Conservation (phyloP, 176 grass and related monocot species). For the Triticum urartu region DNA sequence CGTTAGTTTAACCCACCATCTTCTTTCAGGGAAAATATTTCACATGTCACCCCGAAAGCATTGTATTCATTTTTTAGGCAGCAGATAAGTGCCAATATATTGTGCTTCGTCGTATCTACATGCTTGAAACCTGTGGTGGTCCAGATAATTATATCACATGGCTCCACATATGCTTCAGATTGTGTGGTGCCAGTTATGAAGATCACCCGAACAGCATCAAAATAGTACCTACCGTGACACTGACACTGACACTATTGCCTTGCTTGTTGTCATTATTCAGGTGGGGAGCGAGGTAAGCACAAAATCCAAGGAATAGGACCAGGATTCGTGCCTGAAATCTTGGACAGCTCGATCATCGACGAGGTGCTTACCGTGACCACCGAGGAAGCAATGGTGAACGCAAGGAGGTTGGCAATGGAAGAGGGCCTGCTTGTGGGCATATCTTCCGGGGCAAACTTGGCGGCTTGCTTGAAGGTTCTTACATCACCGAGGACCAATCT, state of each 20-base stretch:
- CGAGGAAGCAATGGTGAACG: conserved; percentile 62
- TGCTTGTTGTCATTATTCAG: conserved; percentile 29
- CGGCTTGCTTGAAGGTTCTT: conserved; percentile 74
- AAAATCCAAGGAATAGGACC: conserved; percentile 88
- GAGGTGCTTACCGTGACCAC: conserved; percentile 63
- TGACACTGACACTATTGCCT: background rate
- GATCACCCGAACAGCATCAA: background rate
- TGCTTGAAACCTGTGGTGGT: background rate
- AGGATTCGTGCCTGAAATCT: conserved; percentile 53
- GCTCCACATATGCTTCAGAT: background rate
- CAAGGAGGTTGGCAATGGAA: conserved; percentile 78
- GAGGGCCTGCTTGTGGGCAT: conserved; percentile 88
- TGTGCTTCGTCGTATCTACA: background rate
- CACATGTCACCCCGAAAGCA: too few relatives aligned
- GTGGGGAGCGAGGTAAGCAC: conserved; percentile 62
- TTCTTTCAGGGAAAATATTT: background rate
- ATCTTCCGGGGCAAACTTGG: conserved; percentile 85
- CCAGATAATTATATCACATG: background rate
- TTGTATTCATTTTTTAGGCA: too few relatives aligned
- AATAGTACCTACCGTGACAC: background rate
- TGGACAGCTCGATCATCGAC: conserved; percentile 65
- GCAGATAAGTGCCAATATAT: too few relatives aligned
- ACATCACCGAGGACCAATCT: background rate
- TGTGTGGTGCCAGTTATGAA: background rate
- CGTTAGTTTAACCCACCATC: background rate